Percentiles rank a stretch among this genome's conserved stretches.
These are phyloP conservation scores for Mitragyna speciosa DNA, from an alignment of 257 asterid species.

Conservation along the genomic window DNA sequence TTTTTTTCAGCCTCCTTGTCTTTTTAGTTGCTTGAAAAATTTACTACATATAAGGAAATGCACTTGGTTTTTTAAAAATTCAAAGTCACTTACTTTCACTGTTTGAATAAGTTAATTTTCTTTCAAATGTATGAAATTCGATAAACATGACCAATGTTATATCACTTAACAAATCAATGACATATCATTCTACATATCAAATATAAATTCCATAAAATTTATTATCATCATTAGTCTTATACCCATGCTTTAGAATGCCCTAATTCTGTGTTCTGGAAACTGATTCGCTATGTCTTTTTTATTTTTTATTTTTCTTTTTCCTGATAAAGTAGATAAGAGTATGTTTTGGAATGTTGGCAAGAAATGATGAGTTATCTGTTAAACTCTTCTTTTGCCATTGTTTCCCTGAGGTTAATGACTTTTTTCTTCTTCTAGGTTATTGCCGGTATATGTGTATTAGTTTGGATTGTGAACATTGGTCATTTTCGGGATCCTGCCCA, in stretches of 20 bases:
- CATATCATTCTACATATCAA: too few species aligned
- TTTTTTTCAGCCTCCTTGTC: background rate
- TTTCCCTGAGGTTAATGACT: conserved; percentile 17
- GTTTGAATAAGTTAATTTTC: background rate
- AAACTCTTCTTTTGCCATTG: background rate
- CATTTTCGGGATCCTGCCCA: conserved; percentile 97
- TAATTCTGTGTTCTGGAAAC: background rate
- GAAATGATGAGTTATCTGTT: background rate
- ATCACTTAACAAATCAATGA: background rate
- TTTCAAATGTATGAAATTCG: background rate
- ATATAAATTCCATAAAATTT: background rate
- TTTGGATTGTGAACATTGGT: conserved; percentile 97
- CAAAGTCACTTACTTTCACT: background rate
- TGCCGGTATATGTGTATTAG: conserved; percentile 95
- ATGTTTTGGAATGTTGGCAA: background rate
- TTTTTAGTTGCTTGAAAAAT: background rate
- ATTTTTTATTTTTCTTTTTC: too few species aligned
- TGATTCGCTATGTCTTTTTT: background rate
- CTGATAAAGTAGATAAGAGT: background rate
- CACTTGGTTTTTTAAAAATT: background rate
- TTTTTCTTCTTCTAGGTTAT: conserved; percentile 69
- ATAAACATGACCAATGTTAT: background rate
- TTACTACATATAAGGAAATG: background rate
- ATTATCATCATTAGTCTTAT: background rate
- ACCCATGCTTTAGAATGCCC: background rate